Conservation (phyloP, 2,329 filamentous ascomycete genomes). For the Hypoxylon sp. region DNA sequence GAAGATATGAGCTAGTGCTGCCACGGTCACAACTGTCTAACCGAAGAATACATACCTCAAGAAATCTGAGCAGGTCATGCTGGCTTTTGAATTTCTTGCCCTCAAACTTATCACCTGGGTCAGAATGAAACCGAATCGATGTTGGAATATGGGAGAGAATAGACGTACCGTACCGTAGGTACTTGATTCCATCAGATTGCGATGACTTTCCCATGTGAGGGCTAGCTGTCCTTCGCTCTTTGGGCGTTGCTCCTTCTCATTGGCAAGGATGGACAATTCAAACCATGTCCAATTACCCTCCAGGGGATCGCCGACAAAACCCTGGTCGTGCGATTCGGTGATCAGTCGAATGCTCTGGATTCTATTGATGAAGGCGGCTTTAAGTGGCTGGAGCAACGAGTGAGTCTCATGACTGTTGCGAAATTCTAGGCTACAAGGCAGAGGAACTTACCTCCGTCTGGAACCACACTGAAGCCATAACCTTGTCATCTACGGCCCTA, state of each 20-base stretch:
- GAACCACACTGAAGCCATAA: constrained; percentile 1
- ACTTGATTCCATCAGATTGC: neutral
- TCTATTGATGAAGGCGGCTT: neutral
- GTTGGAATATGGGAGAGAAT: neutral
- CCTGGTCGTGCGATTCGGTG: neutral
- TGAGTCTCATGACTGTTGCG: neutral
- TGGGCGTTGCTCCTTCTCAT: neutral
- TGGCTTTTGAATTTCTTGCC: neutral
- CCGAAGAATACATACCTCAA: neutral
- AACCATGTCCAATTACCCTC: constrained; percentile 2
- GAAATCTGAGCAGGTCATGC: neutral
- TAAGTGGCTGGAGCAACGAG: neutral
- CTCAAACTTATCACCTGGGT: neutral
- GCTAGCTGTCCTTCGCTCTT: neutral
- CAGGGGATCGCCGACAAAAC: neutral
- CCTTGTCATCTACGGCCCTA: neutral
- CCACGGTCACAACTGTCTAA: neutral
- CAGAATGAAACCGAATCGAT: neutral
- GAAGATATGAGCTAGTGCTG: neutral
- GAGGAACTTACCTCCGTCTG: neutral
- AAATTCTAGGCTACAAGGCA: neutral
- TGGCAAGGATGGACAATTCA: neutral
- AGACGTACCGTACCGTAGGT: neutral
- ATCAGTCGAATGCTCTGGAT: neutral
- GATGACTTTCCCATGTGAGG: neutral